These are phyloP conservation scores for Ophiostoma australiae DNA, from an alignment of 2,329 filamentous ascomycete species.

Conservation along the genomic window DNA sequence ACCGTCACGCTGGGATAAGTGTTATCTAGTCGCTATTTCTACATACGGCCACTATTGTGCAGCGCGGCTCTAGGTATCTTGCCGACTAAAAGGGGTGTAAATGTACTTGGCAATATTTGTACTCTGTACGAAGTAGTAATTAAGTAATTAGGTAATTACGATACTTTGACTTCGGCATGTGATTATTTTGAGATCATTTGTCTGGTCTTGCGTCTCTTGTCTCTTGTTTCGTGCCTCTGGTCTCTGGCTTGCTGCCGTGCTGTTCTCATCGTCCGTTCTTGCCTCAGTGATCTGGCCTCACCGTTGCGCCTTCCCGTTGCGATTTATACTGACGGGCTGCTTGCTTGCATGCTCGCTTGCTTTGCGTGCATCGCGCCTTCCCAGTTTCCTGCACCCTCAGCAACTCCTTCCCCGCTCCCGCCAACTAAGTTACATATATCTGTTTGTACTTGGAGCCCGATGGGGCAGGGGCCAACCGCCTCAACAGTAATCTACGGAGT, in stretches of 20 bases:
- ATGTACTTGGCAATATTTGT: background rate
- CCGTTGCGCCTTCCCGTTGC: background rate
- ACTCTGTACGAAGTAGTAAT: background rate
- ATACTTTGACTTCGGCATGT: background rate
- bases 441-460: background rate
- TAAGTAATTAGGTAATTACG: background rate
- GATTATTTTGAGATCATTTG: background rate
- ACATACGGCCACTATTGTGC: background rate
- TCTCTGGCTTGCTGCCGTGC: background rate
- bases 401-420: background rate
- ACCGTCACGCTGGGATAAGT: background rate
- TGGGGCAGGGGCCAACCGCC: background rate
- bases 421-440: background rate
- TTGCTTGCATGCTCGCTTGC: background rate
- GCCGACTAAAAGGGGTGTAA: background rate
- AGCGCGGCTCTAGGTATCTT: conserved; percentile 12
- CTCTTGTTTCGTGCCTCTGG: background rate
- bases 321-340: background rate
- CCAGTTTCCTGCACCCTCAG: background rate
- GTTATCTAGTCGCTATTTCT: conserved; percentile 16
- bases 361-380: background rate
- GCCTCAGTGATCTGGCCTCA: background rate
- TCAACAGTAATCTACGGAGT: background rate
- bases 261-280: background rate
- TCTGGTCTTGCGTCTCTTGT: background rate